Base-by-base conservation (phyloP, 106 monocot genomes). In the Acorus gramineus region DNA sequence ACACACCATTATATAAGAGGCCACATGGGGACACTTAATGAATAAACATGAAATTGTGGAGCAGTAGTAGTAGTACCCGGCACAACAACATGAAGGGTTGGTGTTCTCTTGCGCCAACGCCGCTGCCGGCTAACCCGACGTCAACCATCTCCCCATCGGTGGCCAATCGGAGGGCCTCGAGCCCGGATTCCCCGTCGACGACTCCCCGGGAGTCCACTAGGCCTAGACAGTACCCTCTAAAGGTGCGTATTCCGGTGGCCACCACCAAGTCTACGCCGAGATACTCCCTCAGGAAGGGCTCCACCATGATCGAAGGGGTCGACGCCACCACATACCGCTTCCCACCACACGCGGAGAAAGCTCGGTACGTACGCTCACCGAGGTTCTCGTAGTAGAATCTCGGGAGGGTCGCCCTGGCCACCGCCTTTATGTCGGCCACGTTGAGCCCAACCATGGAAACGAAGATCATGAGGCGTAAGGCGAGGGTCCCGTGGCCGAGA, bases 221-320 rank as follows among this genome's bases (percentile, higher is more conserved):
- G 1, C 86, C 83, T 9, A 70, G 12, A 52, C 51, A 81, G 46
- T 47, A 48, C 5, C 70, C 78, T 8, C 65, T 44, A 44, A 62
- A 14, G 48, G 43, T 65, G 52, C 46, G 66, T 52, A 89, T 50
- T 71, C 84, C 81, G 13, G 74, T 68, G 43, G 73, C 81, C 4
- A 84, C 13, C 14, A 89, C 84, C 14, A 13, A 10, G 46, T 71
- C 81, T 4, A 73, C 88, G 7, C 62, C 84, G 61, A 89, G 62
- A 61, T 73, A 79, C 62, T 84, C 81, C 58, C 60, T 78, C 48
- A 84, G 48, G 62, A 84, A 84, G 0, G 75, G 68, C 57, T 89
- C 81, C 53, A 71, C 84, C 81, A 84, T 81, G 64, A 81, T 14
- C 67, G 73, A 62, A 2, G 84, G 88, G 28, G 74, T 61, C 42